These are phyloP conservation scores for Sugiyamaella grinbergsii DNA, from an alignment of 1,139 yeast species.

Conservation along the genomic window DNA sequence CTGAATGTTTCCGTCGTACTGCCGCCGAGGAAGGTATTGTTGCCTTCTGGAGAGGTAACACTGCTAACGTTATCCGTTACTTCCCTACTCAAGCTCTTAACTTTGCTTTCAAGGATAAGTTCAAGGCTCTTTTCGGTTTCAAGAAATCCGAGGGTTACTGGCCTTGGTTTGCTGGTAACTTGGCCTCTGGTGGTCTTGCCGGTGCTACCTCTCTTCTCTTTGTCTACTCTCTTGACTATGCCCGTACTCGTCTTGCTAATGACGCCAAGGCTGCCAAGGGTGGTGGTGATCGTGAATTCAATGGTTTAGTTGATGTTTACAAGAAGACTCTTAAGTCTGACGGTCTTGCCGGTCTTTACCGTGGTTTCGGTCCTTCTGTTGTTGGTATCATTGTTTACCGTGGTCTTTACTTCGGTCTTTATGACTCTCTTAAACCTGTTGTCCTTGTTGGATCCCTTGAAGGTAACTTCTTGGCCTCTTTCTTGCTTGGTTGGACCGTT, in stretches of 20 bases:
- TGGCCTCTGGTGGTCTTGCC: slow-evolving; percentile 82
- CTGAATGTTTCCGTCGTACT: slow-evolving; percentile 72
- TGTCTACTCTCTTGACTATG: slow-evolving; percentile 80
- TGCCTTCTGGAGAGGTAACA: slow-evolving; percentile 84
- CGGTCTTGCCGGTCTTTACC: slow-evolving; percentile 79
- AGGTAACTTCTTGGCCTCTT: slow-evolving; percentile 71
- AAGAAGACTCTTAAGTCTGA: slow-evolving; percentile 73
- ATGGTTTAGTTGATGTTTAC: slow-evolving; percentile 76
- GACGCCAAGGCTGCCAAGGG: slow-evolving; percentile 72
- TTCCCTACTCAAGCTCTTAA: slow-evolving; percentile 85
- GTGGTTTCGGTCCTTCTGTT: slow-evolving; percentile 84
- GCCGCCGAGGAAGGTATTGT: slow-evolving; percentile 69
- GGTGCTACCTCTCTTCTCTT: slow-evolving; percentile 76
- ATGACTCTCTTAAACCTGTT: slow-evolving; percentile 78
- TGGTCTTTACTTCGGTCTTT: slow-evolving; percentile 81
- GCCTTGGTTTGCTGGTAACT: slow-evolving; percentile 75
- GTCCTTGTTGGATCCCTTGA: slow-evolving; percentile 70
- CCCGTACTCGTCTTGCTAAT: slow-evolving; percentile 82
- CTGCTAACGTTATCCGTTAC: slow-evolving; percentile 81
- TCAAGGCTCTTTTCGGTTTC: slow-evolving; percentile 76
- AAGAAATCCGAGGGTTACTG: slow-evolving; percentile 68
- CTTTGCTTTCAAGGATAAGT: slow-evolving; percentile 83
- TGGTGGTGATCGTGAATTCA: slow-evolving; percentile 74
- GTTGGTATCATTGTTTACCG: slow-evolving; percentile 80
- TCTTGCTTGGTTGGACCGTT: slow-evolving; percentile 77